Base-by-base conservation (phyloP, 2,329 filamentous ascomycete species). In the Tolypocladium capitatum region DNA sequence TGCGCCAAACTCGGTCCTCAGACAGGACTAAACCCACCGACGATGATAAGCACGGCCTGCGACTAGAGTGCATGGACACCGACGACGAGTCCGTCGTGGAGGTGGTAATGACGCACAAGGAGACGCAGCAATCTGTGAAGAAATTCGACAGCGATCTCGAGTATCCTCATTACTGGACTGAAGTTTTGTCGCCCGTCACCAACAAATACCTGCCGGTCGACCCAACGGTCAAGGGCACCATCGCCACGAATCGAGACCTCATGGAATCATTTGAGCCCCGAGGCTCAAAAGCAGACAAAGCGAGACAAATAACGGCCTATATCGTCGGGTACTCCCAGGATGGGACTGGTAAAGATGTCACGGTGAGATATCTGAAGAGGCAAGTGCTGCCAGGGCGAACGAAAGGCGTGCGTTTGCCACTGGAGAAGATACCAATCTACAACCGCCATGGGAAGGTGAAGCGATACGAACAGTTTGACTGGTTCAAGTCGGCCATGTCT, bases 261-360 rank as follows among this genome's bases (percentile, higher is more conserved):
- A 66, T 89, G 11, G 76, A 84, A 48, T 77, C 77, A 1, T 82
- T 97, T 46, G 89, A 96, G 57, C 86, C 90, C 14, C 81, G 88
- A 14, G 90, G 91, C 6, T 76, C 74, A 33, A 87, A 85, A 60
- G 88, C 90, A 1, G 88, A 95, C 32, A 88, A 84, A 57, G 80
- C 84, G 0, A 91, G 87, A 56, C 91, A 97, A 63, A 80, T 94
- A 13, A 88, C 95, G 58, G 86, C 86, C 42, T 98, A 98, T 58
- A 77, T 94, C 2, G 72, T 97, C 20, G 90, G 84, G 0, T 87
- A 86, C 64, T 87, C 86, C 0, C 67, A 78, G 3, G 90, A 97
- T 60, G 87, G 86, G 2, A 90, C 88, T 0, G 90, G 88, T 13
- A 97, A 97, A 62, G 92, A 98, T 61, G 85, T 98, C 16, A 98